Conservation (phyloP, 768 basidiomycete genomes). For the Cantharellus cinnabarinus region DNA sequence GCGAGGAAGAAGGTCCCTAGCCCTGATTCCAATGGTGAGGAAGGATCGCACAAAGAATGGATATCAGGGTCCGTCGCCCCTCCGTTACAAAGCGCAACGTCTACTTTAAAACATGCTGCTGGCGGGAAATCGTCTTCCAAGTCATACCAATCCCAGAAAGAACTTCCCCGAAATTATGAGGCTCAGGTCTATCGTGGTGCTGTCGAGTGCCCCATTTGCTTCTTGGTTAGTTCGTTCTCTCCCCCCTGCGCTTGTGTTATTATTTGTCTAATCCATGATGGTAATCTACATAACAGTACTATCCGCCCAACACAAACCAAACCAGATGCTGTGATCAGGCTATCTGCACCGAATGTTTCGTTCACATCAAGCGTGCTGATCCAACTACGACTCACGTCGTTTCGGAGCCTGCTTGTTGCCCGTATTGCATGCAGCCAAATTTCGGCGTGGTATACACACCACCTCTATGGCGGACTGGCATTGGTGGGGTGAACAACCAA, state of each 20-base stretch:
- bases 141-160: constrained; percentile 25
- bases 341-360: constrained; percentile 98
- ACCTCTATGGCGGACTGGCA: constrained; percentile 62
- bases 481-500: constrained; percentile 28
- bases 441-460: constrained; percentile 82
- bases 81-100: background rate
- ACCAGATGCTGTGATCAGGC: constrained; percentile 97
- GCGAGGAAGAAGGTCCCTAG: constrained; percentile 46
- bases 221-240: constrained; percentile 44
- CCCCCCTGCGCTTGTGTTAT: constrained; percentile 1
- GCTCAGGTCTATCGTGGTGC: constrained; percentile 68
- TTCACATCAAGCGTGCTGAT: constrained; percentile 93
- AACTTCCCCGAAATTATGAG: constrained; percentile 43
- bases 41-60: background rate
- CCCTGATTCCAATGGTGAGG: constrained; percentile 1
- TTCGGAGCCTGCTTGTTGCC: constrained; percentile 91
- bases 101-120: background rate
- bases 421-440: constrained; percentile 93
- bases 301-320: constrained; percentile 89
- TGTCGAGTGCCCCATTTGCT: constrained; percentile 94
- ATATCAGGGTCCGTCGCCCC: background rate
- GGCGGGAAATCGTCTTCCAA: background rate
- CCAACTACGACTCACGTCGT: constrained; percentile 89
- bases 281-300: constrained; percentile 40
- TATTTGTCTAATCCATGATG: background rate